Conservation (phyloP, 148 eudicot genomes). For the Diospyros lotus region DNA sequence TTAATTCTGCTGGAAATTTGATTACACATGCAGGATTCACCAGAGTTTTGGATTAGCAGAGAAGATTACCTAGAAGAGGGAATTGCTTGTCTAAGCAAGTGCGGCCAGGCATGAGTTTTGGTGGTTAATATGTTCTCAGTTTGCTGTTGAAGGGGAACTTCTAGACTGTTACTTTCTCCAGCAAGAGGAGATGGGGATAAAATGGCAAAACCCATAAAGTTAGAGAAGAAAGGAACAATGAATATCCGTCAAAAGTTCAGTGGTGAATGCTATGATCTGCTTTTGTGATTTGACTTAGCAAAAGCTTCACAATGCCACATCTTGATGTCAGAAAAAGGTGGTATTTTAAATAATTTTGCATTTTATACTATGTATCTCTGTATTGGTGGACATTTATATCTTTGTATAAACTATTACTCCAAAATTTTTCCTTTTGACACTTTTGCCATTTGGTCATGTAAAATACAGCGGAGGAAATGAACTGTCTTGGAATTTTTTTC, state of each 20-base stretch:
- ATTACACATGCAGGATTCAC: slow-evolving; percentile 74
- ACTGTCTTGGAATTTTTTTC: background rate
- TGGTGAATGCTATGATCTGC: background rate
- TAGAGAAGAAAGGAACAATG: background rate
- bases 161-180: background rate
- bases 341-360: slow-evolving; percentile 1
- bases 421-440: background rate
- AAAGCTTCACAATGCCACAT: slow-evolving; percentile 1
- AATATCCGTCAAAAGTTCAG: slow-evolving; percentile 7
- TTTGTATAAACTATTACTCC: background rate
- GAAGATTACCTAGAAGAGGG: slow-evolving; percentile 98
- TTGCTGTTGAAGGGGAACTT: background rate
- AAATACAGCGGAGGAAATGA: background rate
- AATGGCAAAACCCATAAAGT: background rate
- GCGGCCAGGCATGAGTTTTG: slow-evolving; percentile 58
- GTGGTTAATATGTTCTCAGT: background rate
- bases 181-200: background rate
- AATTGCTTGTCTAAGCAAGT: slow-evolving; percentile 79
- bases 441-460: background rate
- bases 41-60: slow-evolving; percentile 93
- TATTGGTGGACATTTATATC: background rate
- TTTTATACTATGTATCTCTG: background rate
- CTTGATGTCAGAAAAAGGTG: background rate
- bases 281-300: background rate
- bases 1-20: background rate